Base-by-base conservation (phyloP, 1,284 basidiomycete genomes). In the Polyporus tsugae region DNA sequence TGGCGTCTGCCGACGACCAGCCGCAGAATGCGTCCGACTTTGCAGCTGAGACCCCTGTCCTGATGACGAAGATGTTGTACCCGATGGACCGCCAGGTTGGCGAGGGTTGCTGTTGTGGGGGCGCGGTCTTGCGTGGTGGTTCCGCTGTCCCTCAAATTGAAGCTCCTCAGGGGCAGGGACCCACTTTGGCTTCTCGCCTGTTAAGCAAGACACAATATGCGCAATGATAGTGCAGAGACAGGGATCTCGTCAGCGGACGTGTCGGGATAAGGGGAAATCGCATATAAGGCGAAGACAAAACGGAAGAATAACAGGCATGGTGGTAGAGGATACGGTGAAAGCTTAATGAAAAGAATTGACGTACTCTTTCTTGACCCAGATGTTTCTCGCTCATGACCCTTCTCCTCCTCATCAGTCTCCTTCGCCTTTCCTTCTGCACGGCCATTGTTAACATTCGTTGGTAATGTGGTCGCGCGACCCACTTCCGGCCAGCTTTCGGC, bases 101-200 rank as follows among this genome's bases (percentile, higher is more conserved):
- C 71, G 69, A 41, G 62, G 29, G 22, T 58, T 62, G 42, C 13
- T 44, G 19, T 77, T 72, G 35, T 72, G 76, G 42, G 67, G 75
- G 59, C 72, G 72, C 59, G 74, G 71, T 49, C 70, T 66, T 19
- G 66, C 70, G 69, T 68, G 73, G 61, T 64, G 78, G 60, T 69
- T 72, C 38, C 69, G 76, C 67, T 52, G 70, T 2, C 77, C 75
- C 57, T 77, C 83, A 6, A 85, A 86, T 75, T 87, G 87, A 35
- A 89, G 79, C 74, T 89, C 88, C 71, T 84, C 81, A 0, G 86
- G 79, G 1, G 88, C 86, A 19, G 81, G 81, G 2, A 89, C 82
- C 89, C 89, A 90, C 78, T 89, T 90, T 17, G 82, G 76, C 78
- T 87, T 89, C 77, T 87, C 87, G 72, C 79, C 86, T 86, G 75